These are phyloP conservation scores for Cicer cuneatum DNA, from an alignment of 306 rosid species.

Conservation along the genomic window DNA sequence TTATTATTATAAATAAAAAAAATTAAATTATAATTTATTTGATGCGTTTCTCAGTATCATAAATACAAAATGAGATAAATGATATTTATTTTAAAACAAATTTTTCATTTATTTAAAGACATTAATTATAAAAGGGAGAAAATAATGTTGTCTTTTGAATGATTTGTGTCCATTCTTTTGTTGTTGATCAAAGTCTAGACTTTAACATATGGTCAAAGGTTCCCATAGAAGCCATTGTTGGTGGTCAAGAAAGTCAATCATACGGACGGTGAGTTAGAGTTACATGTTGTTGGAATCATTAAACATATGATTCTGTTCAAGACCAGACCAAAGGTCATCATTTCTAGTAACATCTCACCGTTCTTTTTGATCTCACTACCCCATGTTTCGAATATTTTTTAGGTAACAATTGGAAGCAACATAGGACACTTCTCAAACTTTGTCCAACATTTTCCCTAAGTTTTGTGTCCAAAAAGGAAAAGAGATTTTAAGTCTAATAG, in stretches of 20 bases:
- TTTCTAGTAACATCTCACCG: slow-evolving; percentile 62
- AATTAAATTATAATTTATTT: too few species aligned
- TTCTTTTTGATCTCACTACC: neutral
- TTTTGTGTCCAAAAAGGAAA: slow-evolving; percentile 15
- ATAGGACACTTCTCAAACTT: neutral
- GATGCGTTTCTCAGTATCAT: too few species aligned
- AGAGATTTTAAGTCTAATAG: neutral
- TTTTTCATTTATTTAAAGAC: too few species aligned
- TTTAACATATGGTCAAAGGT: slow-evolving; percentile 71
- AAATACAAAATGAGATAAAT: too few species aligned
- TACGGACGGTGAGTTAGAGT: slow-evolving; percentile 46
- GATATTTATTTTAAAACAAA: too few species aligned
- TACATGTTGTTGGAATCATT: slow-evolving; percentile 76
- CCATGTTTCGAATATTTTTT: slow-evolving; percentile 12
- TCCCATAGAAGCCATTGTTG: slow-evolving; percentile 72
- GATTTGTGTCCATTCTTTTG: neutral
- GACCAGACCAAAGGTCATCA: slow-evolving; percentile 78
- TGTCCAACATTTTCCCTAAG: slow-evolving; percentile 30
- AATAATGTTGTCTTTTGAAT: too few species aligned
- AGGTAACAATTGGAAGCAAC: slow-evolving; percentile 6
- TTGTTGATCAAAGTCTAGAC: slow-evolving; percentile 63
- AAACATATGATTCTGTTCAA: slow-evolving; percentile 78
- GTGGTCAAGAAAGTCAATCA: slow-evolving; percentile 69
- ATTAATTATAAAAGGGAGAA: too few species aligned
- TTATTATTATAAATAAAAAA: too few species aligned